These are phyloP conservation scores for Penicillium sp. DNA, from an alignment of 2,329 filamentous ascomycete species.

Conservation along the genomic window DNA sequence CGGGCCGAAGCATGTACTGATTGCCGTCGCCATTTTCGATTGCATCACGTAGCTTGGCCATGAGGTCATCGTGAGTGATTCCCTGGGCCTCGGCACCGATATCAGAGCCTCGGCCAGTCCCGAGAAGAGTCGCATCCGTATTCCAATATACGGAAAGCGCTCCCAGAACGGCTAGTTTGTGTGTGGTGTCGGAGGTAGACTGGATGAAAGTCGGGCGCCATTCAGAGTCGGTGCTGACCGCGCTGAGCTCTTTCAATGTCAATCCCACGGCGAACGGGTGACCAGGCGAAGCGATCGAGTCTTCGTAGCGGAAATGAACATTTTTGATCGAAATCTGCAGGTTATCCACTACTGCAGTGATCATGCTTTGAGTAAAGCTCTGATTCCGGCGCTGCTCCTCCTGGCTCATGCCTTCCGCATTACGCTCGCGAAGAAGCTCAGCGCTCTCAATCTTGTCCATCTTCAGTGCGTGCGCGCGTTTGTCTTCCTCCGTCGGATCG, in stretches of 20 bases:
- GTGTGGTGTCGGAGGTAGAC: slow-evolving; percentile 76
- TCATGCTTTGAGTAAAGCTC: slow-evolving; percentile 92
- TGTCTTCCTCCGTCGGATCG: slow-evolving; percentile 88
- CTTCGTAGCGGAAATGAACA: slow-evolving; percentile 97
- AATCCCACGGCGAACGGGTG: slow-evolving; percentile 93
- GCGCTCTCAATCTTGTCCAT: slow-evolving; percentile 98
- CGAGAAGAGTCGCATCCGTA: slow-evolving; percentile 83
- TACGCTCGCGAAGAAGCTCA: slow-evolving; percentile 89
- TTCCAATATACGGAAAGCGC: slow-evolving; percentile 97
- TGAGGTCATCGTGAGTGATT: slow-evolving; percentile 72
- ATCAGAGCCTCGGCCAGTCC: slow-evolving; percentile 74
- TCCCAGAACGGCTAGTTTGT: slow-evolving; percentile 90
- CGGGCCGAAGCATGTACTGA: slow-evolving; percentile 94
- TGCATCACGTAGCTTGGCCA: slow-evolving; percentile 75
- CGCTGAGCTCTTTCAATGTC: slow-evolving; percentile 94
- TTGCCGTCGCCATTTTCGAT: slow-evolving; percentile 78
- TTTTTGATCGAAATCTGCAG: slow-evolving; percentile 97
- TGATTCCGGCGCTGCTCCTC: slow-evolving; percentile 98
- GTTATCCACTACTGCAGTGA: slow-evolving; percentile 97
- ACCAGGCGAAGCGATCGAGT: slow-evolving; percentile 90
- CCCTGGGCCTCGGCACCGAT: slow-evolving; percentile 61
- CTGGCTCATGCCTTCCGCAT: slow-evolving; percentile 86
- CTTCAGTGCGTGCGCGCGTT: slow-evolving; percentile 85
- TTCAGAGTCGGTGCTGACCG: slow-evolving; percentile 89
- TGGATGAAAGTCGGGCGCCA: slow-evolving; percentile 98